phyloP scores from a whole-genome alignment of 495 filamentous ascomycete species.

The Hypoxylon fuscum region DNA sequence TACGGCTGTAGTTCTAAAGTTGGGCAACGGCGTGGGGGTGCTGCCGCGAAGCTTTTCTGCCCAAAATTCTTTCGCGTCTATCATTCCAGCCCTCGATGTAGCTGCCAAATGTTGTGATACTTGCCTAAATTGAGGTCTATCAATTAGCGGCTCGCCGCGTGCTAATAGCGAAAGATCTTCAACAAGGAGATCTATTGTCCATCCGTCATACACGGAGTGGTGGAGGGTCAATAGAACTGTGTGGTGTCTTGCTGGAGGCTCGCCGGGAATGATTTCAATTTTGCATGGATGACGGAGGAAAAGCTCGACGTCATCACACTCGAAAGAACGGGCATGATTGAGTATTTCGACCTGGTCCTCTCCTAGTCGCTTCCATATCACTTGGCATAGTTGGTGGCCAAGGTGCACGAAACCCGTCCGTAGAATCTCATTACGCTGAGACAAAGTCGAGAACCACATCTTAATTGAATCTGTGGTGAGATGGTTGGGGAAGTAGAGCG shows the following conservation, averaged over 20 bases:
- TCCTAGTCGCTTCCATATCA: constrained; percentile 65
- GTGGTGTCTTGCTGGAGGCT: constrained; percentile 22
- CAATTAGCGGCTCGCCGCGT: constrained; percentile 24
- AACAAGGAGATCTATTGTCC: constrained; percentile 79
- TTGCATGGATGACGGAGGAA: constrained; percentile 67
- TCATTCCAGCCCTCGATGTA: constrained; percentile 2
- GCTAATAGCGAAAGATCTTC: constrained; percentile 65
- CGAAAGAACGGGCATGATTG: constrained; percentile 33
- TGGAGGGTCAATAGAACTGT: constrained; percentile 57
- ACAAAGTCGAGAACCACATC: constrained; percentile 56
- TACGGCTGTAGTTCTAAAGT: constrained; percentile 41
- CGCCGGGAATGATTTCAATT: constrained; percentile 55
- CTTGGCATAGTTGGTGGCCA: constrained; percentile 63
- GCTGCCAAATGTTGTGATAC: constrained; percentile 43
- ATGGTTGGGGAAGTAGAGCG: constrained; percentile 59
- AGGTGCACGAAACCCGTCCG: constrained; percentile 72
- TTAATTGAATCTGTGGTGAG: constrained; percentile 46
- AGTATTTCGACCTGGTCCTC: constrained; percentile 53
- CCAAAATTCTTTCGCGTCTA: constrained; percentile 63
- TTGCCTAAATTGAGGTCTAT: constrained; percentile 61
- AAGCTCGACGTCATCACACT: constrained; percentile 29
- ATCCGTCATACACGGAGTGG: constrained; percentile 85
- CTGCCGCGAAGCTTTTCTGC: constrained; percentile 58
- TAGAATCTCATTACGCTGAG: constrained; percentile 69
- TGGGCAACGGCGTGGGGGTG: constrained; percentile 51